phyloP scores from a whole-genome alignment of 768 basidiomycete species.

The Tulasnella calospora region DNA sequence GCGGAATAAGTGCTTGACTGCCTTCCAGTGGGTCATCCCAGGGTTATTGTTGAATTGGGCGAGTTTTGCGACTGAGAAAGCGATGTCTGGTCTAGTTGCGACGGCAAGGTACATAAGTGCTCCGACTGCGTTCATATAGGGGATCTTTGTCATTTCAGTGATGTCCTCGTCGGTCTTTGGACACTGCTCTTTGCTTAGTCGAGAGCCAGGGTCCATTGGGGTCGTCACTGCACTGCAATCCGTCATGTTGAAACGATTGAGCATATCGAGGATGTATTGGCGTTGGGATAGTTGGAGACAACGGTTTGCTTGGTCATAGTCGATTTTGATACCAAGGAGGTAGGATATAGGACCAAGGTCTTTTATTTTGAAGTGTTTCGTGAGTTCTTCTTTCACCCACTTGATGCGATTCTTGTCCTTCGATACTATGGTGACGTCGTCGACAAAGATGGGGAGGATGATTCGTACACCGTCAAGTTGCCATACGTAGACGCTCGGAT shows the following conservation, averaged over 20 bases:
- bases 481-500: too few species aligned
- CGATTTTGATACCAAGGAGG: too few species aligned
- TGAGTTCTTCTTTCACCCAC: background rate
- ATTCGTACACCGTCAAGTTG: too few species aligned
- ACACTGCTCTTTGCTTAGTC: background rate
- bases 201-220: constrained; percentile 8
- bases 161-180: constrained; percentile 19
- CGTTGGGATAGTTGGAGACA: too few species aligned
- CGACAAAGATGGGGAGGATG: constrained; percentile 35
- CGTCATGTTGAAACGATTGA: too few species aligned
- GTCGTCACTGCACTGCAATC: background rate
- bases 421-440: background rate
- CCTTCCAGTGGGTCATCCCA: too few species aligned
- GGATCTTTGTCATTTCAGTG: constrained; percentile 8
- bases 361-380: background rate
- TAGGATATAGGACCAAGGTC: constrained; percentile 17
- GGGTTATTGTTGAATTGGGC: too few species aligned
- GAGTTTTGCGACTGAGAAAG: constrained; percentile 21
- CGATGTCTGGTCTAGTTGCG: constrained; percentile 30
- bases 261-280: too few species aligned
- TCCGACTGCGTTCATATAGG: too few species aligned
- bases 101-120: too few species aligned
- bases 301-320: too few species aligned
- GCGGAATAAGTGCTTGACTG: too few species aligned
- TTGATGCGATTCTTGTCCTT: background rate